Evolutionary conservation across 495 filamentous ascomycete species (phyloP), one percentile per base, ranked within the genome.

Genomic region (Parachaetomium inaequale): DNA sequence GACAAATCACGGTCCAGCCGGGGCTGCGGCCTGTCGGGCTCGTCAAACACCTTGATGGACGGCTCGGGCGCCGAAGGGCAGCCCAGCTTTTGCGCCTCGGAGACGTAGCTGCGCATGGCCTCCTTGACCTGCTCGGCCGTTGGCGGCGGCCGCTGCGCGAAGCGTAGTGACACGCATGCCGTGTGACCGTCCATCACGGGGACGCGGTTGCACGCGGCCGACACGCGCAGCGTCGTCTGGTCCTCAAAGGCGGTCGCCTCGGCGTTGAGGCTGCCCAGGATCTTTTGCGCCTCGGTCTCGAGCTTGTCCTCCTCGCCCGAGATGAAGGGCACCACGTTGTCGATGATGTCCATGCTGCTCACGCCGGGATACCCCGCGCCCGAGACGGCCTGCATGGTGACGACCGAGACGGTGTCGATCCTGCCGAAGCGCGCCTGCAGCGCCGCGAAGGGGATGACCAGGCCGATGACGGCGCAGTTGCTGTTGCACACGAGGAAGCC

Each of bases 291-390:
- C 71, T 95, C 90, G 51, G 86, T 87, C 77, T 91, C 87, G 15
- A 95, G 82, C 79, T 93, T 95, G 74, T 92, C 91, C 68, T 95
- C 91, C 76, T 95, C 90, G 51, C 90, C 90, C n/a, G 83, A 82
- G 68, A 95, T 95, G 72, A 81, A 93, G 3, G 91, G 91, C 56
- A 95, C 88, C 3, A 93, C 86, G 68, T 94, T 95, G 74, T 95
- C 91, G 60, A 93, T 69, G 31, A 84, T 77, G 72, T 85, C 82
- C 81, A 84, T 83, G 72, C 85, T 87, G 70, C 87, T 87, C 28
- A 93, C 90, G 65, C 90, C 91, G 8, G 91, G 91, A 76, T 93
- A 94, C n/a, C 91, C 91, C 28, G 88, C 90, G 54, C 91, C 90
- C 8, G 90, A 93, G 36, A 93, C 82, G 61, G 91, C 91, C 75